Base-by-base conservation (phyloP, 2,329 filamentous ascomycete genomes). In the Xylariaceae sp. region DNA sequence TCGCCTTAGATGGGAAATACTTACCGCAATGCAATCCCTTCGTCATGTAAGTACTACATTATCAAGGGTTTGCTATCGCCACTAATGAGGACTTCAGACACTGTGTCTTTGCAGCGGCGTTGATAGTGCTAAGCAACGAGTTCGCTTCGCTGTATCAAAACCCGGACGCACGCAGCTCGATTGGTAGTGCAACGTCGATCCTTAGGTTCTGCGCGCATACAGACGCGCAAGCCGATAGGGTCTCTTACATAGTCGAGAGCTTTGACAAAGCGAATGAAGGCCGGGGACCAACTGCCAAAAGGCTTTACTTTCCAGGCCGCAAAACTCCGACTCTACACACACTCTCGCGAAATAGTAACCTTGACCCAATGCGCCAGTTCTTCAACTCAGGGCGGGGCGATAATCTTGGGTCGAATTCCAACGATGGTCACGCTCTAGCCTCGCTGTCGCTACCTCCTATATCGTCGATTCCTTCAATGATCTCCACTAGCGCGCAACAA, bases 121-220 rank as follows among this genome's bases (percentile, higher is more conserved):
- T 83, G 2, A 70, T 82, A 31, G 68, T 82, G 3, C 63, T 81
- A 40, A 78, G 77, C 56, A 83, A 82, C 58, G 76, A 81, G 51
- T 81, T 82, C 57, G 74, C 73, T 3, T 68, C 65, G 1, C 64
- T 82, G 15, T 78, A 75, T 57, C 61, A 68, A 30, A 75, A 76
- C 17, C 62, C 69, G 0, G 65, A 66, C 6, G 75, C 75, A 31
- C 62, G 59, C 1, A 58, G 57, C n/a, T 69, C 68, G 1, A 71
- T 77, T 39, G 53, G 57, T 0, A 69, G 72, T 32, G 71, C 75
- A 7, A 70, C 80, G n/a, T 57, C 63, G 2, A 73, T 81, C 39
- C 69, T 82, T 62, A 61, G 66, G 3, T 76, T 75, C 57, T 79
- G 76, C 56, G 71, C 75, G 7, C 58, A 69, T 27, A 66, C 62